Percentiles rank a stretch among this genome's conserved stretches.
Conservation (phyloP, 768 basidiomycete species). For the Tylopilus sp. region DNA sequence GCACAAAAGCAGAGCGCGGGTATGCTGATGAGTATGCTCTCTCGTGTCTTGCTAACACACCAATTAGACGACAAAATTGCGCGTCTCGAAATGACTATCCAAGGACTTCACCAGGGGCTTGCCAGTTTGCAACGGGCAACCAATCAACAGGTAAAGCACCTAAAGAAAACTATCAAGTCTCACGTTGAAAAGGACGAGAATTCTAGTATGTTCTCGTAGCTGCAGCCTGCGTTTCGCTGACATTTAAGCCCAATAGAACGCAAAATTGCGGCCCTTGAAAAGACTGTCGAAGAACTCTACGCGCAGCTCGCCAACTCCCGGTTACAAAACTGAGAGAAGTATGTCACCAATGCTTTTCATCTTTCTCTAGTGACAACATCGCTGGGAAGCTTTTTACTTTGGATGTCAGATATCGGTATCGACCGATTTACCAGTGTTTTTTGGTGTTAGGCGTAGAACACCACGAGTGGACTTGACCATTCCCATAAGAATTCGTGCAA, state of each 20-base stretch:
- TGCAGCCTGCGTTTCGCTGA: not conserved
- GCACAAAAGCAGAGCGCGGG: not conserved
- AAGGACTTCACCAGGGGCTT: not conserved
- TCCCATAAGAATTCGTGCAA: not conserved
- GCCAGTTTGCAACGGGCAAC: not conserved
- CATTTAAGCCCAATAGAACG: not conserved
- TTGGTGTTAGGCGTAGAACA: not conserved
- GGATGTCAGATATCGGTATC: not conserved
- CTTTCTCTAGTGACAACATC: not conserved
- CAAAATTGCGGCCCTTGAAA: not conserved
- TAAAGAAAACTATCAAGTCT: not conserved
- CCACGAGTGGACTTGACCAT: not conserved
- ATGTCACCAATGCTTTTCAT: not conserved
- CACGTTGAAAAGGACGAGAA: not conserved
- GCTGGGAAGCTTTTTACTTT: conserved; percentile 1
- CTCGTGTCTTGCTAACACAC: not conserved
- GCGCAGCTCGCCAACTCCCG: not conserved
- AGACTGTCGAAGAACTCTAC: not conserved
- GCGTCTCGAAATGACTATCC: not conserved
- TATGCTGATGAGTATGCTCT: not conserved
- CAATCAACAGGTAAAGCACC: not conserved
- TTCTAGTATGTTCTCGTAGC: not conserved
- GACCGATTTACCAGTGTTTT: conserved; percentile 5
- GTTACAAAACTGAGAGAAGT: not conserved
- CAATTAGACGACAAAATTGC: not conserved